Base-by-base conservation (phyloP, 1,284 basidiomycete genomes). In the Leccinum subrobustum region DNA sequence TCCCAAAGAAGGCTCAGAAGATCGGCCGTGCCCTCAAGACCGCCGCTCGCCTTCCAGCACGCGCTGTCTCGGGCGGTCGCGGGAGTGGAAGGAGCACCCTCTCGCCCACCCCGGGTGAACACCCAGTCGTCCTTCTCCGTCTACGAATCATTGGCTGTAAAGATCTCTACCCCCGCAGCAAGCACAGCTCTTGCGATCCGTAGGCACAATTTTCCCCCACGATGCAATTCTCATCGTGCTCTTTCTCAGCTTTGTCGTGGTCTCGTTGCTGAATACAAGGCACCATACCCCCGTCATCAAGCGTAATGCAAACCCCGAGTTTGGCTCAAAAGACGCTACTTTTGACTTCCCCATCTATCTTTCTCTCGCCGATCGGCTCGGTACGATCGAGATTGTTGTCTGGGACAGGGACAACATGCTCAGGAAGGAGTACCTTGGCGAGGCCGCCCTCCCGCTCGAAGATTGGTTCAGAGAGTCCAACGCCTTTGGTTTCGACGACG, bases 371-470 rank as follows among this genome's bases (percentile, higher is more conserved):
- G 91, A 89, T 58, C 81, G 83, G 48, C 82, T 94, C 11, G 89
- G 90, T 48, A 87, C 85, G 6, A 70, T 98, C 54, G 95, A 98
- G 73, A 81, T 95, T 52, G 89, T 98, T 33, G 81, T 95, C 0
- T 98, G 96, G 96, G 95, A 96, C 76, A 95, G 92, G 78, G 96
- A 96, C 70, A 78, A 89, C 67, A 75, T 94, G 65, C 60, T 73
- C 65, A 85, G 83, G 71, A 95, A 96, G 78, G 95, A 97, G 61
- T 98, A 98, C 75, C 84, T 98, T 54, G 96, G 96, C 31, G 96
- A 98, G 75, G 83, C 87, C 9, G 84, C 87, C 1, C 71, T 98
- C 6, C 83, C 85, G 0, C 72, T 96, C 27, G 86, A 90, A 31
- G 85, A 92, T 52, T 98, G 95, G 94, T 94, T 94, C 71, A 73